A percentile compares a stretch with the other conserved stretches of the same genome.
Conservation (phyloP, 2,329 filamentous ascomycete genomes). For the Fragosphaeria purpurea region DNA sequence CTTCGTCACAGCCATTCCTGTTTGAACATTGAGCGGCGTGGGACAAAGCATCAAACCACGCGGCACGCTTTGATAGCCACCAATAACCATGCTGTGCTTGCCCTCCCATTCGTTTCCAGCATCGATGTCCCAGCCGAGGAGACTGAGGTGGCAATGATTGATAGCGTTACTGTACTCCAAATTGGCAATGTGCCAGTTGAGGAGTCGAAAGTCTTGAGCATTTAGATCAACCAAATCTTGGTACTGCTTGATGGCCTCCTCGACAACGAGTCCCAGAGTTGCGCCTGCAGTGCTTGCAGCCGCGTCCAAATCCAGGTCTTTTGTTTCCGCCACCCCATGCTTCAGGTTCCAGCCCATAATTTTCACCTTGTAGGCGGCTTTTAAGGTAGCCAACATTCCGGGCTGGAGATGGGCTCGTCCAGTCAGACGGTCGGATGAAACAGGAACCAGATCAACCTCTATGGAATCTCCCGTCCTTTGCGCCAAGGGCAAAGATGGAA, state of each 20-base stretch:
- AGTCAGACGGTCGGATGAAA: constrained; percentile 58
- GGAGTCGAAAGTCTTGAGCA: constrained; percentile 74
- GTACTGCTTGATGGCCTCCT: constrained; percentile 85
- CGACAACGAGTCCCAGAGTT: constrained; percentile 82
- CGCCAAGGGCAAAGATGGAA: constrained; percentile 16
- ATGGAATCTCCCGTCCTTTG: constrained; percentile 16
- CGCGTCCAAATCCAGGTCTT: constrained; percentile 61
- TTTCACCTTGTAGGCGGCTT: constrained; percentile 67
- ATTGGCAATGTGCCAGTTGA: constrained; percentile 98
- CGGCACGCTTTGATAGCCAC: constrained; percentile 90
- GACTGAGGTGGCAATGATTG: constrained; percentile 75
- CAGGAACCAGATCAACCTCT: constrained; percentile 45
- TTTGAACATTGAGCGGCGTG: constrained; percentile 64
- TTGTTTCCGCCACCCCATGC: constrained; percentile 48
- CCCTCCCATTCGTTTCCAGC: constrained; percentile 97
- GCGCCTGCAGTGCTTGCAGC: constrained; percentile 55
- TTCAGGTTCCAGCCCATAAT: constrained; percentile 75
- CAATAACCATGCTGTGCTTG: constrained; percentile 83
- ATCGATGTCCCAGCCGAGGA: constrained; percentile 92
- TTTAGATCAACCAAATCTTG: constrained; percentile 71
- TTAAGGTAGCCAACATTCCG: constrained; percentile 56
- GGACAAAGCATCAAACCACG: constrained; percentile 74
- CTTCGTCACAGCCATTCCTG: constrained; percentile 60
- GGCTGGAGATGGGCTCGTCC: constrained; percentile 63
- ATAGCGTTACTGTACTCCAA: constrained; percentile 95